A percentile compares a stretch with the other conserved stretches of the same genome.
These are phyloP conservation scores for Lachancea meyersii DNA, from an alignment of 805 yeast genomes.

Conservation along the genomic window DNA sequence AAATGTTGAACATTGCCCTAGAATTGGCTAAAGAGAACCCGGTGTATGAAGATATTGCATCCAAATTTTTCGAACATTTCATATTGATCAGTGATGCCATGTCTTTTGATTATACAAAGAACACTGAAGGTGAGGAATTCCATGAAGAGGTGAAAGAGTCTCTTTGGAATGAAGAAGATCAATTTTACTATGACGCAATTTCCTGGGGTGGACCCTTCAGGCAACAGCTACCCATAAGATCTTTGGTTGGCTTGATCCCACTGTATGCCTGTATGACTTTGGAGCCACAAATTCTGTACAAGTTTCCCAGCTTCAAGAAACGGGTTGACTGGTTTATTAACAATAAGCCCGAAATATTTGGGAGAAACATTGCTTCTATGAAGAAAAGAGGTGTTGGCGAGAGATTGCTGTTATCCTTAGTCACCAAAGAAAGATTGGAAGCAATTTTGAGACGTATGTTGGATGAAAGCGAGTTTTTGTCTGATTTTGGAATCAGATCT, in stretches of 20 bases:
- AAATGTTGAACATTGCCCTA: conserved; percentile 86
- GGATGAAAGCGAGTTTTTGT: conserved; percentile 79
- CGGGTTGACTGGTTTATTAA: conserved; percentile 79
- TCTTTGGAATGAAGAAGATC: conserved; percentile 84
- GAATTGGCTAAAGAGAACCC: conserved; percentile 81
- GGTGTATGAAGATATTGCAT: conserved; percentile 88
- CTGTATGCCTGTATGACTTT: conserved; percentile 81
- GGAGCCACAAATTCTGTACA: conserved; percentile 73
- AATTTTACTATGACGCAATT: conserved; percentile 87
- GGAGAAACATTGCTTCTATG: conserved; percentile 83
- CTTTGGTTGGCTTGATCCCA: conserved; percentile 88
- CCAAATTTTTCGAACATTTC: conserved; percentile 91
- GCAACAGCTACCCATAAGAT: conserved; percentile 74
- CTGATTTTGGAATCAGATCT: conserved; percentile 82
- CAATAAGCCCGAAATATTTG: conserved; percentile 61
- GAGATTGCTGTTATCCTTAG: conserved; percentile 70
- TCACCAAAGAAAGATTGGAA: conserved; percentile 68
- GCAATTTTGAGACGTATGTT: conserved; percentile 74
- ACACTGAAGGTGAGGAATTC: conserved; percentile 32
- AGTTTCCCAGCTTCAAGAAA: conserved; percentile 76
- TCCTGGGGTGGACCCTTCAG: conserved; percentile 67
- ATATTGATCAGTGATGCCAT: conserved; percentile 88
- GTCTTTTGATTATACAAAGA: conserved; percentile 48
- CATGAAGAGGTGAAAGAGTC: conserved; percentile 49
- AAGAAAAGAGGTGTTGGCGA: conserved; percentile 72